Evolutionary conservation across 1,284 basidiomycete genomes (phyloP).

Genomic region (Sparassis latifolia): DNA sequence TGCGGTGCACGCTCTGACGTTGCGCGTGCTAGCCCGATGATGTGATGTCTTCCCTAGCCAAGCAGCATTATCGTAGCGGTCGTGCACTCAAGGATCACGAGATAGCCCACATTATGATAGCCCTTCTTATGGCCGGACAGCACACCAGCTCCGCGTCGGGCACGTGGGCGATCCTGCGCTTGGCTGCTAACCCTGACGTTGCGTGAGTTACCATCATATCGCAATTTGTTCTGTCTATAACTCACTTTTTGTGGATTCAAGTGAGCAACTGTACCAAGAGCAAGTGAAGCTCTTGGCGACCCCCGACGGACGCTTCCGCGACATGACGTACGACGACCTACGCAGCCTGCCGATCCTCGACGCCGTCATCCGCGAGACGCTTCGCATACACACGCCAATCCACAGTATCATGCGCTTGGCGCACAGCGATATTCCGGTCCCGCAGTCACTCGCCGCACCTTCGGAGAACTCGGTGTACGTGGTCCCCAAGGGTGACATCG

Average conservation of each 20-base stretch:
- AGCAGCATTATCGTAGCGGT: conserved; percentile 86
- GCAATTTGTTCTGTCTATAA: no score
- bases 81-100: conserved; percentile 79
- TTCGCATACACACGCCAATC: conserved; percentile 89
- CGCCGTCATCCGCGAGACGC: conserved; percentile 88
- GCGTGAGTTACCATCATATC: conserved; percentile 43
- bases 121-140: conserved; percentile 95
- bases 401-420: conserved; percentile 92
- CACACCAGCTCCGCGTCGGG: conserved; percentile 93
- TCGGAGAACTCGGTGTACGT: conserved; percentile 71
- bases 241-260: conserved; percentile 22
- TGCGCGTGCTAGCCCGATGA: conserved; percentile 68
- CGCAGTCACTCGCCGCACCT: conserved; percentile 74
- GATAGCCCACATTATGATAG: conserved; percentile 96
- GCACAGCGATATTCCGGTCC: conserved; percentile 79
- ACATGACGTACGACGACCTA: conserved; percentile 85
- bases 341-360: conserved; percentile 82
- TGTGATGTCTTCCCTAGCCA: conserved; percentile 88
- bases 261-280: conserved; percentile 81
- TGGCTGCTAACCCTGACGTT: conserved; percentile 77
- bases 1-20: conserved; percentile 1
- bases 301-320: conserved; percentile 74
- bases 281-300: conserved; percentile 82
- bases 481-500: conserved; percentile 88
- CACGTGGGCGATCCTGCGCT: conserved; percentile 88